Base-by-base conservation (phyloP, 78 protist genomes). In the Dictyostelium intermedium region DNA sequence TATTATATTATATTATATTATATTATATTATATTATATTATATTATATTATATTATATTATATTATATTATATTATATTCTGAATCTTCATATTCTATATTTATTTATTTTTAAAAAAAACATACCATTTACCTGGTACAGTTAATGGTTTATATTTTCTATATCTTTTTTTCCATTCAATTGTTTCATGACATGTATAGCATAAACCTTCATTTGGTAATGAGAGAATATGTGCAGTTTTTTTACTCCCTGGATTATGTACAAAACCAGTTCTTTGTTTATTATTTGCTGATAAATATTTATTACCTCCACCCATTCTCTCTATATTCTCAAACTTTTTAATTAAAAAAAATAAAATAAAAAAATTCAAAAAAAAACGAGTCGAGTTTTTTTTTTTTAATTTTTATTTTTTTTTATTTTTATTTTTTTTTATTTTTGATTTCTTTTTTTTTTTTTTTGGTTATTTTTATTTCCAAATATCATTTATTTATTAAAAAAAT, bases 121-220 rank as follows among this genome's bases (percentile, higher is more conserved):
- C 76, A 37, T 53, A 87, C 96, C 98, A 97, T 60, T 80, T 95
- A 47, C 63, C 91, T 60, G 97, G 96, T 9, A 56, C 53, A 16
- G 95, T 93, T 76, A 96, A 91, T 53, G 98, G 98, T 72, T 97
- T 97, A 91, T 97, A 97, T 70, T 92, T 95, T 70, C 98, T 80
- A 66, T 86, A 97, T 81, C 79, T 74, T 86, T 97, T 97, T 60
- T 97, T 83, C 98, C 98, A 97, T 63, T 97, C 97, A 25, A 97
- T 92, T 39, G 91, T 76, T 37, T 96, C 98, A 53, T 74, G 86
- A 77, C 98, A 97, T 13, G 63, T 37, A 32, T 34, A 78, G 50
- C 98, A 97, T 8, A 97, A 86, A 32, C 98, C 98, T 43, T 78
- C 84, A 84, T 91, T 97, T 32, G 98, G 98, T 20, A 79, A 13